phyloP scores from a whole-genome alignment of 228 moss, liverwort and hornwort genomes.

The Sphagnum fallax region DNA sequence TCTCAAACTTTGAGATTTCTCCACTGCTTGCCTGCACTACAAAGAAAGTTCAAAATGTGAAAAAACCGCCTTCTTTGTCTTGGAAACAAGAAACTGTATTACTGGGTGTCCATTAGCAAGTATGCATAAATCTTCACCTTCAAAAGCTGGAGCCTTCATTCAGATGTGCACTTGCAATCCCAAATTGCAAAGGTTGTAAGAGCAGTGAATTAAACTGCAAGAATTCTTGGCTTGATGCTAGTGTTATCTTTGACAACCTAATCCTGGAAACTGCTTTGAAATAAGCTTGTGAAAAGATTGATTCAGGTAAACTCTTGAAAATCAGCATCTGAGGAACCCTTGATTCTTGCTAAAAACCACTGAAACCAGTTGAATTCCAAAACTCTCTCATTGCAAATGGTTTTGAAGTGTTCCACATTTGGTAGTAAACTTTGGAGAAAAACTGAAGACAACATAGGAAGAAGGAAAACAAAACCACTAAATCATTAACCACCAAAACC shows the following conservation, averaged over 20 bases:
- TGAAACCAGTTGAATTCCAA: not conserved
- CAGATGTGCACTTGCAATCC: no score
- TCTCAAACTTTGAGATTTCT: constrained; percentile 3
- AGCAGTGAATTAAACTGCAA: not conserved
- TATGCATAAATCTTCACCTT: not conserved
- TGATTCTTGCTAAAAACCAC: not conserved
- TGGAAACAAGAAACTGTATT: constrained; percentile 1
- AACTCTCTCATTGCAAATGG: no score
- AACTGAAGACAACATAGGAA: not conserved
- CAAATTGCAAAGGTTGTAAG: not conserved
- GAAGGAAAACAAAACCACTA: not conserved
- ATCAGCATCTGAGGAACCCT: not conserved
- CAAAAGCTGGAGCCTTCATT: no score
- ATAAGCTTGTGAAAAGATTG: no score
- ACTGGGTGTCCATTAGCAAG: not conserved
- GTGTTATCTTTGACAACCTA: no score
- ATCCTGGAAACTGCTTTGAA: no score
- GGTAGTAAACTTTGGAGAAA: no score
- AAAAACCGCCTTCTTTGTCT: not conserved
- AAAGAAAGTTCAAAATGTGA: constrained; percentile 5
- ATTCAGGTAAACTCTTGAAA: not conserved
- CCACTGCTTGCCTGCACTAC: constrained; percentile 16
- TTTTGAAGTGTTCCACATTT: no score
- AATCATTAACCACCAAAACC: not conserved
- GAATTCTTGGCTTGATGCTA: no score